Evolutionary conservation across 2,329 filamentous ascomycete species (phyloP).

Genomic region (Neonectria coccinea): DNA sequence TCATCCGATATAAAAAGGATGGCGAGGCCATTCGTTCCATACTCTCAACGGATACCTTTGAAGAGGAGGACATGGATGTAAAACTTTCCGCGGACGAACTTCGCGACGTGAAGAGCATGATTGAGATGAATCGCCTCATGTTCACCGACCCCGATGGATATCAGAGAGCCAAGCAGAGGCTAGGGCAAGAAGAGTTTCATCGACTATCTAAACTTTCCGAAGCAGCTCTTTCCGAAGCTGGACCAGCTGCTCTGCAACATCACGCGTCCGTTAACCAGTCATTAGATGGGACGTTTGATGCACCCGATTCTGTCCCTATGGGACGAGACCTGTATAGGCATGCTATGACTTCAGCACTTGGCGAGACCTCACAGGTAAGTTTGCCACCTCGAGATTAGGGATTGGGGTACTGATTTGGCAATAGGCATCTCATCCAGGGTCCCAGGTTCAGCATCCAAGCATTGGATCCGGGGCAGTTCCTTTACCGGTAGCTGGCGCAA

Average conservation of each 20-base stretch:
- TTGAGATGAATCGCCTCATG: slow-evolving; percentile 50
- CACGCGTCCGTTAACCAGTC: slow-evolving; percentile 24
- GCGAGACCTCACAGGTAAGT: slow-evolving; percentile 22
- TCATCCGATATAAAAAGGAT: slow-evolving; percentile 54
- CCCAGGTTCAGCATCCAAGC: slow-evolving; percentile 11
- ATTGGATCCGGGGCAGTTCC: slow-evolving; percentile 36
- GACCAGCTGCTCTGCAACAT: slow-evolving; percentile 3
- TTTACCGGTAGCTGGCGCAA: slow-evolving; percentile 51
- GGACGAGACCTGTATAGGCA: not conserved
- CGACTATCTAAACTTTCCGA: slow-evolving; percentile 8
- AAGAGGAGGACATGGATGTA: slow-evolving; percentile 71
- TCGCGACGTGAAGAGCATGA: slow-evolving; percentile 61
- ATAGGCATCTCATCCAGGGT: slow-evolving; percentile 6
- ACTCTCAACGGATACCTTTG: slow-evolving; percentile 77
- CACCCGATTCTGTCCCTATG: not conserved
- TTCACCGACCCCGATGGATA: slow-evolving; percentile 50
- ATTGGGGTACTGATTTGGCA: slow-evolving; percentile 20
- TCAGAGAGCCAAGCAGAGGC: slow-evolving; percentile 32
- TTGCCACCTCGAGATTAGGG: not conserved
- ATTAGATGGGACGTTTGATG: slow-evolving; percentile 32
- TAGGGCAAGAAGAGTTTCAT: slow-evolving; percentile 13
- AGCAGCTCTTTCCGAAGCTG: not conserved
- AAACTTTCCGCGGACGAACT: slow-evolving; percentile 67
- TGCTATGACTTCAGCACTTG: not conserved
- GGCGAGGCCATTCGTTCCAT: slow-evolving; percentile 64